Evolutionary conservation across 371 early-diverging fungal genomes (phyloP).

Genomic region (Mortierella sp.): DNA sequence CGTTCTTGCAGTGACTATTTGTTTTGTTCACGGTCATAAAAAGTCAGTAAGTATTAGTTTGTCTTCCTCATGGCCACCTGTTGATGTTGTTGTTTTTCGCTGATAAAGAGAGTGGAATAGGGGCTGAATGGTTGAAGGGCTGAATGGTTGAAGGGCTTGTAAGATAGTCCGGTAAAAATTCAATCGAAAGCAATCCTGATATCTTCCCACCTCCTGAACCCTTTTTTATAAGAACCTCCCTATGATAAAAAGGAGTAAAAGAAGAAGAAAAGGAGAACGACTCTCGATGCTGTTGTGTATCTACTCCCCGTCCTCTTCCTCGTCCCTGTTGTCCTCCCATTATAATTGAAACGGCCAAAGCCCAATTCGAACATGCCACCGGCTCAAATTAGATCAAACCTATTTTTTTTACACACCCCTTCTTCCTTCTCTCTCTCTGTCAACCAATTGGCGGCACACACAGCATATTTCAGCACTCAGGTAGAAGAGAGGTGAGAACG

Average conservation of each 20-base stretch:
- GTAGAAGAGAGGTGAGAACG: background rate
- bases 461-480: background rate
- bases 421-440: background rate
- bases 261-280: background rate
- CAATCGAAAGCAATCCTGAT: background rate
- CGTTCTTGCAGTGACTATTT: constrained; percentile 37
- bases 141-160: background rate
- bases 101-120: too few species aligned
- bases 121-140: background rate
- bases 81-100: too few species aligned
- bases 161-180: background rate
- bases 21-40: background rate
- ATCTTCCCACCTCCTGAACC: background rate
- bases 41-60: background rate
- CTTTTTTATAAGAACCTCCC: background rate
- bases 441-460: background rate
- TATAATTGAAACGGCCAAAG: constrained; percentile 9
- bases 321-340: background rate
- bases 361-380: constrained; percentile 1
- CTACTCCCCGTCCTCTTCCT: background rate
- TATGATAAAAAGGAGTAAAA: background rate
- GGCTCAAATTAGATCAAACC: background rate
- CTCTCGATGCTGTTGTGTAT: background rate
- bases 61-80: background rate
- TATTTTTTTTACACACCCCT: constrained; percentile 2